phyloP scores from a whole-genome alignment of 2,329 filamentous ascomycete genomes.

The Saccharata proteae region DNA sequence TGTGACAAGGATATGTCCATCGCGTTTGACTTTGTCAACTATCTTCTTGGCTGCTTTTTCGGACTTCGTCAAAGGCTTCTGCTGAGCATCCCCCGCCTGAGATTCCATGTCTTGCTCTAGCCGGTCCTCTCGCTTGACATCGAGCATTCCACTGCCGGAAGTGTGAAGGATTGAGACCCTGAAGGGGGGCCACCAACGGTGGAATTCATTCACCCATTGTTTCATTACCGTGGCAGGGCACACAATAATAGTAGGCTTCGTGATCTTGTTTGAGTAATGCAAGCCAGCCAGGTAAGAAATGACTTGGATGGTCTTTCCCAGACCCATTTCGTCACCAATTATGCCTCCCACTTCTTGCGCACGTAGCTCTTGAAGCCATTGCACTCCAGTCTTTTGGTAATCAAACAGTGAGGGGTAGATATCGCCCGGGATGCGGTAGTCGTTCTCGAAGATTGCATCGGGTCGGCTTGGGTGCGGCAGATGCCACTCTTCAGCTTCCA shows the following conservation, averaged over 20 bases:
- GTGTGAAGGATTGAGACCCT: slow-evolving; percentile 90
- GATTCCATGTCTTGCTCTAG: slow-evolving; percentile 50
- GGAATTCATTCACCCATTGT: slow-evolving; percentile 98
- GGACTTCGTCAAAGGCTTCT: slow-evolving; percentile 35
- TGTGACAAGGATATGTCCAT: slow-evolving; percentile 88
- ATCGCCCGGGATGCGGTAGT: slow-evolving; percentile 75
- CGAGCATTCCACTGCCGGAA: slow-evolving; percentile 92
- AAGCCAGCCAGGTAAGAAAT: slow-evolving; percentile 79
- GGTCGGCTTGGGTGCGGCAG: slow-evolving; percentile 73
- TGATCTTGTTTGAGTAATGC: slow-evolving; percentile 79
- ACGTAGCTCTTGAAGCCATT: slow-evolving; percentile 91
- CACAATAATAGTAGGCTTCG: slow-evolving; percentile 78
- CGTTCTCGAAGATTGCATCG: slow-evolving; percentile 63
- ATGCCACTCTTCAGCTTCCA: slow-evolving; percentile 60
- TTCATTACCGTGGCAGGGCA: slow-evolving; percentile 89
- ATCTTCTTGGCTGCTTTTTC: slow-evolving; percentile 65
- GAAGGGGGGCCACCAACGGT: slow-evolving; percentile 98
- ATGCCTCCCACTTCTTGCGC: slow-evolving; percentile 86
- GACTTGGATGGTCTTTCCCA: slow-evolving; percentile 84
- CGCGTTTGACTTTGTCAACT: slow-evolving; percentile 65
- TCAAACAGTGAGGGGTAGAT: slow-evolving; percentile 88
- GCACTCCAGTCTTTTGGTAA: slow-evolving; percentile 93
- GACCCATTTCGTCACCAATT: slow-evolving; percentile 93
- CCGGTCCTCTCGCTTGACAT: slow-evolving; percentile 49
- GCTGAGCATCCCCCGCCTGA: background rate